phyloP scores from a whole-genome alignment of 768 basidiomycete genomes.

The Serendipita sp. region DNA sequence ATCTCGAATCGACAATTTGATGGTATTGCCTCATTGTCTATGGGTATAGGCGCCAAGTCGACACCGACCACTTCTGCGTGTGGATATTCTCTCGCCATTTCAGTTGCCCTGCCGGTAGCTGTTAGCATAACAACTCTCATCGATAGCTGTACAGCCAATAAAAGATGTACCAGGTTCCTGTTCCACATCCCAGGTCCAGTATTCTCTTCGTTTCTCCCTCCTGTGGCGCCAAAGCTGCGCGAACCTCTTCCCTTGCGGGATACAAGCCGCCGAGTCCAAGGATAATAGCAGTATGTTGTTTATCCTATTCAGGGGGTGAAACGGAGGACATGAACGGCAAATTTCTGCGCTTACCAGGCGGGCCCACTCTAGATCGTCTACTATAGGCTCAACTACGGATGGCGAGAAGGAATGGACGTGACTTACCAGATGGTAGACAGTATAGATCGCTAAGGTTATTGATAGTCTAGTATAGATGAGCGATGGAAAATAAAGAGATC shows the following conservation, averaged over 20 bases:
- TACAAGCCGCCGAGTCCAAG: background rate
- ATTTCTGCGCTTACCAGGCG: background rate
- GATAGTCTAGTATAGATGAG: background rate
- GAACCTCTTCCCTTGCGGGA: background rate
- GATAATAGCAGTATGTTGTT: background rate
- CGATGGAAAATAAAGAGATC: background rate
- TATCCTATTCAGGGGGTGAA: background rate
- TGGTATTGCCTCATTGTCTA: background rate
- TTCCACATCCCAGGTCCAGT: background rate
- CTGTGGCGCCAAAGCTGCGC: background rate
- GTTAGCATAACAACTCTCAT: no score
- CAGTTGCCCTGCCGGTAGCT: no score
- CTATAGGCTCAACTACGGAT: background rate
- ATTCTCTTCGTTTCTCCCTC: background rate
- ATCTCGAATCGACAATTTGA: constrained; percentile 8
- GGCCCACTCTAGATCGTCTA: background rate
- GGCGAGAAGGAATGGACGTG: background rate
- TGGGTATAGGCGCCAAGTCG: background rate
- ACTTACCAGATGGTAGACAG: background rate
- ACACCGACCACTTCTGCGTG: background rate
- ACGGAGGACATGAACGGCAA: no score
- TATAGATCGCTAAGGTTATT: constrained; percentile 1
- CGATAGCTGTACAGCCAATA: no score
- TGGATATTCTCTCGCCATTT: no score
- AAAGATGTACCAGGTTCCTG: background rate